Percentiles rank a stretch among this genome's conserved stretches.
phyloP scores from a whole-genome alignment of 1,284 basidiomycete genomes.

The Ganoderma lingzhi region DNA sequence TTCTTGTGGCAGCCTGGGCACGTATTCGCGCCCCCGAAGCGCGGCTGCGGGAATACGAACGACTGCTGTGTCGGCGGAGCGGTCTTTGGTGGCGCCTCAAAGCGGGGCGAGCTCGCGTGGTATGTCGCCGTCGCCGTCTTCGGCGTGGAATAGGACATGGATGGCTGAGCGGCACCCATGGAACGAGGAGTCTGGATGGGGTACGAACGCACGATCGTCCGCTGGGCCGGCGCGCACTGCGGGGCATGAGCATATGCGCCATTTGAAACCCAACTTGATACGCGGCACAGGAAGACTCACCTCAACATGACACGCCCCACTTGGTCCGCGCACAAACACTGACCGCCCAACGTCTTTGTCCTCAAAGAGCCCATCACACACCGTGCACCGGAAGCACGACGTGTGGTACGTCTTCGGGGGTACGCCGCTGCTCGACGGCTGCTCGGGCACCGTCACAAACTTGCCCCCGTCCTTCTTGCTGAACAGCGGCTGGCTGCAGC shows the following conservation, averaged over 20 bases:
- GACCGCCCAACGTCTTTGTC: conserved; percentile 68
- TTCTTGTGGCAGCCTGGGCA: conserved; percentile 78
- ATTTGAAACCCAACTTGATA: neutral
- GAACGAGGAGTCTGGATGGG: conserved; percentile 38
- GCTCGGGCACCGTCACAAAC: conserved; percentile 74
- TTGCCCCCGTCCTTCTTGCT: conserved; percentile 58
- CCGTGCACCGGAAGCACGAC: conserved; percentile 74
- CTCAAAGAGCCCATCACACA: conserved; percentile 70
- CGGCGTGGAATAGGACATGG: conserved; percentile 22
- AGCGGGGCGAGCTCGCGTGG: conserved; percentile 50
- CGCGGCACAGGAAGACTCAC: conserved; percentile 48
- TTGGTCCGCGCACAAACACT: conserved; percentile 68
- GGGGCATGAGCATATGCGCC: conserved; percentile 22
- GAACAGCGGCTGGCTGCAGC: conserved; percentile 67
- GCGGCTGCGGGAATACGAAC: conserved; percentile 50
- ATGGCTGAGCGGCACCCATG: conserved; percentile 29
- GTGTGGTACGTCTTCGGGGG: conserved; percentile 70
- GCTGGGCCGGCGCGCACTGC: conserved; percentile 71
- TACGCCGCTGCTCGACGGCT: conserved; percentile 48
- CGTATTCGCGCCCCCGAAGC: conserved; percentile 68
- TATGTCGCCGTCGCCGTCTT: conserved; percentile 38
- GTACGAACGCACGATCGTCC: conserved; percentile 46
- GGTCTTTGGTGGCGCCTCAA: conserved; percentile 53
- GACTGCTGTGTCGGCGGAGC: conserved; percentile 48
- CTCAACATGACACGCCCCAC: conserved; percentile 76